These are phyloP conservation scores for Prunus salicina DNA, from an alignment of 306 rosid genomes.

Conservation along the genomic window DNA sequence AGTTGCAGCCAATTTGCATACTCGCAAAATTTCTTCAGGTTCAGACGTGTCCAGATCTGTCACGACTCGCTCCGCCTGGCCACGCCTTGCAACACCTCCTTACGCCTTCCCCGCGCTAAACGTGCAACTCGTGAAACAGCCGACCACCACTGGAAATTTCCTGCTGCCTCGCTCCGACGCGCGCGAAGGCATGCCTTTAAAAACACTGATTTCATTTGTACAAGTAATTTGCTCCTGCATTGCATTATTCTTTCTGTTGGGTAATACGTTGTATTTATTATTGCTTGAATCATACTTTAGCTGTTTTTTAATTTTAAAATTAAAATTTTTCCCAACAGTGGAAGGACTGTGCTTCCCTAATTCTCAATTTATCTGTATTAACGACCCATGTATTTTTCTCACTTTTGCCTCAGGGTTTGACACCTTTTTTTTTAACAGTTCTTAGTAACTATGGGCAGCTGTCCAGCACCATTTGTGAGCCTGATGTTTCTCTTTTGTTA, in stretches of 20 bases:
- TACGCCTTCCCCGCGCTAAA: too few relatives aligned
- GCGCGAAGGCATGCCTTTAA: too few relatives aligned
- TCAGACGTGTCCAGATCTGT: too few relatives aligned
- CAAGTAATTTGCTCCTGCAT: background rate
- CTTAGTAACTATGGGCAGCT: constrained; percentile 57
- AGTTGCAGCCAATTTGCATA: too few relatives aligned
- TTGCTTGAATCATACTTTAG: background rate
- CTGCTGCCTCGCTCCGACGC: too few relatives aligned
- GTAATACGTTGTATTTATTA: background rate
- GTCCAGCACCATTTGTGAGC: constrained; percentile 68
- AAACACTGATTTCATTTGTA: background rate
- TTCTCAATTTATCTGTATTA: background rate
- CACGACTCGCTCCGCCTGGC: too few relatives aligned
- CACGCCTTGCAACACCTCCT: too few relatives aligned
- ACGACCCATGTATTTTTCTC: too few relatives aligned
- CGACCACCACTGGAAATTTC: too few relatives aligned
- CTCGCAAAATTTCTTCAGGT: too few relatives aligned
- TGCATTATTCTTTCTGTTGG: background rate
- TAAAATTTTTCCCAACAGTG: too few relatives aligned
- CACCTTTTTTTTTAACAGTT: background rate
- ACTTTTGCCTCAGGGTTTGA: background rate
- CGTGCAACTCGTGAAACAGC: too few relatives aligned
- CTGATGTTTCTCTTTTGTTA: background rate
- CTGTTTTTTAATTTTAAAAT: background rate
- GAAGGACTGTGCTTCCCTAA: background rate